Base-by-base conservation (phyloP, 2,329 filamentous ascomycete species). In the Fusarium temperatum region DNA sequence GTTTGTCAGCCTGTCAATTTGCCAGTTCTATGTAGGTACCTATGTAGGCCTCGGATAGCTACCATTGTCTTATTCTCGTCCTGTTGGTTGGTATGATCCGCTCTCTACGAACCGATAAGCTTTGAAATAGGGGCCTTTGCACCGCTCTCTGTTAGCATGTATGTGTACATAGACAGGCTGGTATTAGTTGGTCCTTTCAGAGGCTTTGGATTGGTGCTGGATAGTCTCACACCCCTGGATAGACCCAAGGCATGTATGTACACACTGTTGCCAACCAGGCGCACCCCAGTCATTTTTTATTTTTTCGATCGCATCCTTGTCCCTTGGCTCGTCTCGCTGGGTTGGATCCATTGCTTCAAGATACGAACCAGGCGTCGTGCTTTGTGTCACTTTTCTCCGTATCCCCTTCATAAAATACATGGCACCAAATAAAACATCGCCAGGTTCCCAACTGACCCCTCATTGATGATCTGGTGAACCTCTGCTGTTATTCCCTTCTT, bases 331-430 rank as follows among this genome's bases (percentile, higher is more conserved):
- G 76, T 74, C 75, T 74, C 76, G 76, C 59, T 73, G 70, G 74
- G 75, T 70, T 71, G 74, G 75, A 72, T 76, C 77, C 75, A 77
- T 76, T 77, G 77, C 76, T 78, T 78, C 77, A 78, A 78, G 77
- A 78, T 77, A 78, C 77, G 77, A 76, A 77, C 75, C 74, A 68
- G 77, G 74, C 70, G 77, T 69, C 72, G 71, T 78, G 72, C 70
- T 63, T 69, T 78, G 77, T 78, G 77, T 78, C 77, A 78, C 75
- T 78, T 77, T 77, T 76, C 77, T 73, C 77, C 77, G 77, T 78
- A 69, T 77, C 72, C 77, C 77, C 77, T 78, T 78, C 77, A 78
- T 78, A 78, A 78, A 78, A 77, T 78, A 78, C 63, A 78, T 74
- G 74, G 66, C 72, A 78, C 63, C 75, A 78, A 78, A 78, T 78